Evolutionary conservation across 2,329 filamentous ascomycete species (phyloP).

Genomic region (Fusarium ramigenum): DNA sequence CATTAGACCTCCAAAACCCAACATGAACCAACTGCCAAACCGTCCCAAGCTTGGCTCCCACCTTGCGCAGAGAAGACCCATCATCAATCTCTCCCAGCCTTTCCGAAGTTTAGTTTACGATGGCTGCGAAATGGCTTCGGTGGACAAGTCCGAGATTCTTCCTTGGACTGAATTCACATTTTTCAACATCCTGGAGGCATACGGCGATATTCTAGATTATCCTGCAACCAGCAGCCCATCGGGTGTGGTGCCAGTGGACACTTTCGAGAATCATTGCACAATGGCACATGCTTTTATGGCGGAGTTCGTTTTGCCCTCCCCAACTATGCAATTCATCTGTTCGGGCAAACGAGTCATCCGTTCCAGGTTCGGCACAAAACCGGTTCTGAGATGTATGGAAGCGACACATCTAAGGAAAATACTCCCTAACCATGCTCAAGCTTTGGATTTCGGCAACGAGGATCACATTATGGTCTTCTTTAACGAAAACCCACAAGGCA

Average conservation of each 20-base stretch:
- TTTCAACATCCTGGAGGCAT: not conserved
- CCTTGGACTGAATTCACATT: not conserved
- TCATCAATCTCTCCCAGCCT: not conserved
- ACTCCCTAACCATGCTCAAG: not conserved
- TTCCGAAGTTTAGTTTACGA: too few relatives aligned
- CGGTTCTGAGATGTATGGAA: not conserved
- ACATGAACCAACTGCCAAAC: not conserved
- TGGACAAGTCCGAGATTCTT: not conserved
- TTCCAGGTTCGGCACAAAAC: not conserved
- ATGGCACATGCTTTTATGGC: not conserved
- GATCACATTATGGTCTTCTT: not conserved
- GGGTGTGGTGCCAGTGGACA: too few relatives aligned
- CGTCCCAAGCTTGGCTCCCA: not conserved
- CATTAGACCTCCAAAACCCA: not conserved
- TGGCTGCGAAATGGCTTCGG: not conserved
- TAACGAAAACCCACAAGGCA: rapidly evolving
- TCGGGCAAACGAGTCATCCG: rapidly evolving
- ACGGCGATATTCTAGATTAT: not conserved
- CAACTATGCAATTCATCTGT: not conserved
- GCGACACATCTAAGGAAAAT: rapidly evolving
- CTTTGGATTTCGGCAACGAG: not conserved
- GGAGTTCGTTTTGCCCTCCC: too few relatives aligned
- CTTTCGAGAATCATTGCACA: not conserved
- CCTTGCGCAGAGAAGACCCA: not conserved
- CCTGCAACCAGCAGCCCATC: not conserved